These are phyloP conservation scores for Talaromyces wortmannii DNA, from an alignment of 495 filamentous ascomycete species.

Conservation along the genomic window DNA sequence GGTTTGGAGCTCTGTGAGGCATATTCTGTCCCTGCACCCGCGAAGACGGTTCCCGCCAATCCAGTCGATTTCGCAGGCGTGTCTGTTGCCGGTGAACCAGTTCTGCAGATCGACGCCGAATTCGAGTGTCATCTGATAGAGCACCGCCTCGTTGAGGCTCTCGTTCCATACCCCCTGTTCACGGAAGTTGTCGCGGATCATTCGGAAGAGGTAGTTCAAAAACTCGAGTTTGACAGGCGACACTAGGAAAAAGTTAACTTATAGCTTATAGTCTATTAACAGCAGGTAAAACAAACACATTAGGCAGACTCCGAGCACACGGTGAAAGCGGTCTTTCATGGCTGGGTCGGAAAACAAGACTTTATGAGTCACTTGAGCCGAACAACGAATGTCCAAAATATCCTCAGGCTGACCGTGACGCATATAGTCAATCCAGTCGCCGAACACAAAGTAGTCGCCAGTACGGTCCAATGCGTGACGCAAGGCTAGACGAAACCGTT, in stretches of 20 bases:
- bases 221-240: slow-evolving; percentile 14
- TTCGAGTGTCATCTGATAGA: slow-evolving; percentile 20
- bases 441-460: slow-evolving; percentile 37
- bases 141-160: slow-evolving; percentile 12
- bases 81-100: slow-evolving; percentile 10
- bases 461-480: slow-evolving; percentile 17
- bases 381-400: slow-evolving; percentile 11
- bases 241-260: slow-evolving; percentile 6
- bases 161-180: slow-evolving; percentile 6
- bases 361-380: slow-evolving; percentile 8
- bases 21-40: slow-evolving; percentile 17
- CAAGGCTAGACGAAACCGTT: slow-evolving; percentile 29
- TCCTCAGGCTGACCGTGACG: slow-evolving; percentile 6
- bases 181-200: slow-evolving; percentile 30
- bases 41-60: slow-evolving; percentile 13
- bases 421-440: slow-evolving; percentile 15
- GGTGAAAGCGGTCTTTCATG: slow-evolving; percentile 30
- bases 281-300: slow-evolving; percentile 12
- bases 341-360: slow-evolving; percentile 15
- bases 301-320: slow-evolving; percentile 25
- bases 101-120: slow-evolving; percentile 9
- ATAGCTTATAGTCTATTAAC: neutral
- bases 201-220: slow-evolving; percentile 23
- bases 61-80: slow-evolving; percentile 33
- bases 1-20: slow-evolving; percentile 12